A percentile compares a stretch with the other conserved stretches of the same genome.
Conservation (phyloP, 2,329 filamentous ascomycete species). For the Teratosphaeria gauchensis region DNA sequence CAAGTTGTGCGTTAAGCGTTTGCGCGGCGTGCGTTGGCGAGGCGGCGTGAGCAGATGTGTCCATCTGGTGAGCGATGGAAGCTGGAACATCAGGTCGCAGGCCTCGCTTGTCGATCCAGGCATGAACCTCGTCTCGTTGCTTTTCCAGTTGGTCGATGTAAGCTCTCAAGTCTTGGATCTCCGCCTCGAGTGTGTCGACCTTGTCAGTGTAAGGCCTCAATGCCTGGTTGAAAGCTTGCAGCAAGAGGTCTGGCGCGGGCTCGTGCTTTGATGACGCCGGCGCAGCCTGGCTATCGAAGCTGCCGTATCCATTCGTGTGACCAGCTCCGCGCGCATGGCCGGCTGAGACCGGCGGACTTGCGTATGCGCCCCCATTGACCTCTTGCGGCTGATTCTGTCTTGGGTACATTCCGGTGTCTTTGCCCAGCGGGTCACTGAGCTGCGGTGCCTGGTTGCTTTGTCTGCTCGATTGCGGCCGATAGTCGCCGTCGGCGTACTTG, state of each 20-base stretch:
- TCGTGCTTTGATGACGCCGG: constrained; percentile 21
- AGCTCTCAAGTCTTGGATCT: constrained; percentile 41
- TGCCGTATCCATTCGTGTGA: constrained; percentile 12
- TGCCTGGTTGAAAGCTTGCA: constrained; percentile 45
- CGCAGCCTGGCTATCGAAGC: constrained; percentile 11
- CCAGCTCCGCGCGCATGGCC: constrained; percentile 5
- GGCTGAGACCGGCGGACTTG: constrained; percentile 11
- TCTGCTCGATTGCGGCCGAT: constrained; percentile 23
- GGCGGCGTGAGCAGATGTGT: constrained; percentile 31
- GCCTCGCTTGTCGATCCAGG: constrained; percentile 48
- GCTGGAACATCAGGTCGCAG: constrained; percentile 45
- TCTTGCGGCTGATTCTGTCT: constrained; percentile 34
- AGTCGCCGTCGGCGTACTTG: constrained; percentile 25
- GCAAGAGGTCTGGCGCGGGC: constrained; percentile 41
- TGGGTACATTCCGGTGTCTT: constrained; percentile 36
- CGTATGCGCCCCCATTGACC: constrained; percentile 11
- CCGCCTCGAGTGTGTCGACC: constrained; percentile 42
- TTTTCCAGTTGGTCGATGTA: constrained; percentile 43
- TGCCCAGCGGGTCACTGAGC: constrained; percentile 11
- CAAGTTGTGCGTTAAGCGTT: constrained; percentile 46
- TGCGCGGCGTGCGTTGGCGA: constrained; percentile 37
- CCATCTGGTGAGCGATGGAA: constrained; percentile 44
- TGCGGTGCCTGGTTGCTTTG: constrained; percentile 21
- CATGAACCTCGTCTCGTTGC: constrained; percentile 42
- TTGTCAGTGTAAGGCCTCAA: constrained; percentile 43